Evolutionary conservation across 208 protist species (phyloP), one percentile per base, ranked within the genome.

Genomic region (Trypanosoma mega): DNA sequence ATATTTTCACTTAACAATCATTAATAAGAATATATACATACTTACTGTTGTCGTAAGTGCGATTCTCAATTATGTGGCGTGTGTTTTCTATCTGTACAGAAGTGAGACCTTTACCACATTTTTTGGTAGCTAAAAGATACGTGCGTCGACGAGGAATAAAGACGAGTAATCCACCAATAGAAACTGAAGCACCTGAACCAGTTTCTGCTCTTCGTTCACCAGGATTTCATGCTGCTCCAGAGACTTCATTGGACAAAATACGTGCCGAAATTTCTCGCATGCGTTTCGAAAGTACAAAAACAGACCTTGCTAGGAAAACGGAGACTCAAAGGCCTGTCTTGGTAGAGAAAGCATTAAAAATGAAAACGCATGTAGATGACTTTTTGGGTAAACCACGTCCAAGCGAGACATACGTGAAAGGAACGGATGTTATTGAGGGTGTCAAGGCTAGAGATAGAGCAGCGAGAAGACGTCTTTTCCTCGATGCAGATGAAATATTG

Each of bases 401-500:
- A 27, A 81, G 71, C 37, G 77, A 81, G 21, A 62, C 65, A 1
- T 92, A 79, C 52, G 71, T 67, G n/a, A 66, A 69, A 37, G 78
- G 85, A 1, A 59, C 78, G 26, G 85, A 92, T 47, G 80, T 87
- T 7, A 6, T 71, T 8, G 66, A 84, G 18, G 71, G 82, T 34
- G 57, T 90, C 3, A 61, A 49, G 2, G 71, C 68, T 27, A 65
- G 68, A 9, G 47, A 80, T 33, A 48, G 63, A 48, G 21, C 69
- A 12, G 24, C 67, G 30, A 50, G 72, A 41, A 54, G 66, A 33
- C 69, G 62, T 36, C 52, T 89, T 3, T 78, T 85, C 24, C 55
- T 71, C 7, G 79, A 91, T 29, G 68, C 74, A 0, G 77, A 91
- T 47, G 87, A 94, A 29, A 75, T 94, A 3, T 47, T 94, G 56